These are phyloP conservation scores for Lotus japonicus DNA, from an alignment of 306 rosid genomes.

Conservation along the genomic window DNA sequence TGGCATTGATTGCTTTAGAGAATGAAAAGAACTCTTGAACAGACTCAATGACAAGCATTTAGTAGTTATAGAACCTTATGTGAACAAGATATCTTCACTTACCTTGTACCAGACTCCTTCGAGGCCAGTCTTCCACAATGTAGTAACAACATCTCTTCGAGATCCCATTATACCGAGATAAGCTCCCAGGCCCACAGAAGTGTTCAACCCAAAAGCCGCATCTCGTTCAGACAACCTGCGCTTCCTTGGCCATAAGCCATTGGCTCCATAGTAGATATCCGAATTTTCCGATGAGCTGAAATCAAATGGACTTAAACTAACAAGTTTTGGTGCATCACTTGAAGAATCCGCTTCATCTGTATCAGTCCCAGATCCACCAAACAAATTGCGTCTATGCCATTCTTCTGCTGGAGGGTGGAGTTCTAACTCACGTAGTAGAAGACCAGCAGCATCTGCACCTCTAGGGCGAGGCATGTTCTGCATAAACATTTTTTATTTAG, in stretches of 20 bases:
- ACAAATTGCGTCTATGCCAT: constrained; percentile 88
- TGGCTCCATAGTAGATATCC: constrained; percentile 53
- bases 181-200: constrained; percentile 79
- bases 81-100: constrained; percentile 19
- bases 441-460: constrained; percentile 95
- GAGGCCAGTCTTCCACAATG: constrained; percentile 92
- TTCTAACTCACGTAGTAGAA: constrained; percentile 86
- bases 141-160: constrained; percentile 90
- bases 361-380: constrained; percentile 86
- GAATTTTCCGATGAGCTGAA: constrained; percentile 52
- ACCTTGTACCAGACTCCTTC: constrained; percentile 98
- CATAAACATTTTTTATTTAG: constrained; percentile 8
- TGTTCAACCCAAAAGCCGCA: constrained; percentile 95
- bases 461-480: constrained; percentile 96
- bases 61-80: background rate
- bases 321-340: constrained; percentile 56
- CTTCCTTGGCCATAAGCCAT: constrained; percentile 81
- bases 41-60: background rate
- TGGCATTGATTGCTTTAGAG: background rate
- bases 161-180: constrained; percentile 99
- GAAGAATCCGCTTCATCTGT: constrained; percentile 48
- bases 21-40: background rate
- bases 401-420: constrained; percentile 97
- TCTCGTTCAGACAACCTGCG: constrained; percentile 96
- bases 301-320: constrained; percentile 55